phyloP scores from a whole-genome alignment of 495 filamentous ascomycete species.

The Astrocystis sublimbata region DNA sequence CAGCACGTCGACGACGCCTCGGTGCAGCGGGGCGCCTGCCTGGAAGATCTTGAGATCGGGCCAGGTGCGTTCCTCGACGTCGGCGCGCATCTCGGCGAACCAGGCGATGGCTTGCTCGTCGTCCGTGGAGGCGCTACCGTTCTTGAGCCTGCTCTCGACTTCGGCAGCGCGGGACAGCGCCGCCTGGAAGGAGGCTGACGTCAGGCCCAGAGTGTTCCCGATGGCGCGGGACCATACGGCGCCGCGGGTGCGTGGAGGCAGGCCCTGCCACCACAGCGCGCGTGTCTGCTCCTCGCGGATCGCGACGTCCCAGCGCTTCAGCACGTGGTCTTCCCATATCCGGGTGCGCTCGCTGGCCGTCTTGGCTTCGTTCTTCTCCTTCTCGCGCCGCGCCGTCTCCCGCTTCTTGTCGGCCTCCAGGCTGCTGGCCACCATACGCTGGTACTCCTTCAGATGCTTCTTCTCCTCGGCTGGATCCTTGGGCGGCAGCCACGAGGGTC shows the following conservation, averaged over 20 bases:
- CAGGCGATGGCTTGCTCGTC: slow-evolving; percentile 52
- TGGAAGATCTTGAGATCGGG: slow-evolving; percentile 85
- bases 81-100: slow-evolving; percentile 69
- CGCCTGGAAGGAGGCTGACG: slow-evolving; percentile 71
- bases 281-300: slow-evolving; percentile 73
- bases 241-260: slow-evolving; percentile 78
- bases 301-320: slow-evolving; percentile 82
- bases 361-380: slow-evolving; percentile 50
- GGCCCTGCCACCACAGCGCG: slow-evolving; percentile 92
- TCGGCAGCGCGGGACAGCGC: slow-evolving; percentile 75
- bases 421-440: slow-evolving; percentile 86
- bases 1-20: slow-evolving; percentile 75
- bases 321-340: slow-evolving; percentile 86
- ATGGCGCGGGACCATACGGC: slow-evolving; percentile 83
- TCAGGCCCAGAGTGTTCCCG: slow-evolving; percentile 83
- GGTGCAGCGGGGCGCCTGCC: slow-evolving; percentile 70
- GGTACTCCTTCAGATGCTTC: slow-evolving; percentile 86
- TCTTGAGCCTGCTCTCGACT: slow-evolving; percentile 53
- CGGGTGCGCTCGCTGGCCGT: slow-evolving; percentile 70
- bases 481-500: slow-evolving; percentile 93
- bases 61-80: slow-evolving; percentile 68
- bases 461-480: slow-evolving; percentile 93
- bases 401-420: slow-evolving; percentile 65
- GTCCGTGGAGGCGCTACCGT: slow-evolving; percentile 42
- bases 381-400: slow-evolving; percentile 49